Evolutionary conservation across 2,329 filamentous ascomycete species (phyloP).

Genomic region (Sclerotinia spermophila): DNA sequence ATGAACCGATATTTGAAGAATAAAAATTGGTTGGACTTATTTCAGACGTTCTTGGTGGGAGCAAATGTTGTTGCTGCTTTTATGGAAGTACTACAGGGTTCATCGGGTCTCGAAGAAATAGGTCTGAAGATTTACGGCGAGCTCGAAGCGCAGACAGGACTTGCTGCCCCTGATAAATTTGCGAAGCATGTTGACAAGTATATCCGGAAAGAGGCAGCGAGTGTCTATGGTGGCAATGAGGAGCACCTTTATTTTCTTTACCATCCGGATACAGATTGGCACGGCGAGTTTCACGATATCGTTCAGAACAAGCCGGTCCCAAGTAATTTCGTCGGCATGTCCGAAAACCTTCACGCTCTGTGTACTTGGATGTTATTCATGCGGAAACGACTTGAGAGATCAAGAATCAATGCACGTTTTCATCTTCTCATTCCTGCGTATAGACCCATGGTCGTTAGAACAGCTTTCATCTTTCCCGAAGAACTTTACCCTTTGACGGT

Average conservation of each 20-base stretch:
- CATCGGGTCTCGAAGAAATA: slow-evolving; percentile 13
- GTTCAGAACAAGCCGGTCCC: slow-evolving; percentile 38
- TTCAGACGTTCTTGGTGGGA: slow-evolving; percentile 16
- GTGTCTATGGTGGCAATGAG: slow-evolving; percentile 20
- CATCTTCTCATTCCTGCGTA: slow-evolving; percentile 43
- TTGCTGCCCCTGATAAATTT: slow-evolving; percentile 22
- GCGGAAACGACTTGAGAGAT: slow-evolving; percentile 27
- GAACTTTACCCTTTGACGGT: slow-evolving; percentile 41
- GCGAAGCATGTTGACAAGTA: slow-evolving; percentile 23
- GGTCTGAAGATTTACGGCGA: slow-evolving; percentile 17
- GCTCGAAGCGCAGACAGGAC: slow-evolving; percentile 21
- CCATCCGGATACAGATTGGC: slow-evolving; percentile 44
- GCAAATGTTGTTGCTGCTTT: slow-evolving; percentile 18
- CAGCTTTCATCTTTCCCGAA: slow-evolving; percentile 39
- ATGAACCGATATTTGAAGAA: slow-evolving; percentile 20
- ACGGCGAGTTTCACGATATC: slow-evolving; percentile 41
- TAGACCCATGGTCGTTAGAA: slow-evolving; percentile 40
- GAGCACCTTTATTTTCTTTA: slow-evolving; percentile 43
- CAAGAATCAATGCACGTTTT: slow-evolving; percentile 33
- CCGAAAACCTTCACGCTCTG: slow-evolving; percentile 42
- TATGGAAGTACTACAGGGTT: slow-evolving; percentile 19
- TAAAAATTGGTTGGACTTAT: slow-evolving; percentile 15
- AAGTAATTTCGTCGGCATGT: slow-evolving; percentile 41
- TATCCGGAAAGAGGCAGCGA: slow-evolving; percentile 20
- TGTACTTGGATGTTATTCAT: slow-evolving; percentile 40